phyloP scores from a whole-genome alignment of 306 rosid genomes.

The Fragaria ananassa region DNA sequence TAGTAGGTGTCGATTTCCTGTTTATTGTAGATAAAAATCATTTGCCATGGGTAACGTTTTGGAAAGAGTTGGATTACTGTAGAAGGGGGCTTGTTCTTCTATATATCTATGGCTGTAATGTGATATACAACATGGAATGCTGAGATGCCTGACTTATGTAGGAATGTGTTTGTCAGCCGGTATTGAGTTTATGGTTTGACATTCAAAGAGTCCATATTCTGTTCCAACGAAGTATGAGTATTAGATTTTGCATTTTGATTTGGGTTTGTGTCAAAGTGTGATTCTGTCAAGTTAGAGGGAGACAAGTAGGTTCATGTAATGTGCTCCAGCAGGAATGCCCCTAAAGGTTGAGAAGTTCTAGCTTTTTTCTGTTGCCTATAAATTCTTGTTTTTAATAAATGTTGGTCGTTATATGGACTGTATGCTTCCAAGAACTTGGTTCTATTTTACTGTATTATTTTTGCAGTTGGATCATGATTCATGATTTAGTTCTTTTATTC shows the following conservation, averaged over 20 bases:
- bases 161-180: not conserved
- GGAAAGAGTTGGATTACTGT: too few relatives aligned
- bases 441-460: not conserved
- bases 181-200: not conserved
- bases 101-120: too few relatives aligned
- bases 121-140: too few relatives aligned
- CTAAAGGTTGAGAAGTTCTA: not conserved
- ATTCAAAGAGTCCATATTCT: not conserved
- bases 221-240: not conserved
- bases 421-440: conserved; percentile 11
- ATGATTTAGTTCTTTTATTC: not conserved
- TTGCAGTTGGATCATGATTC: not conserved
- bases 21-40: too few relatives aligned
- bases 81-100: too few relatives aligned
- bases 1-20: too few relatives aligned
- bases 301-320: not conserved
- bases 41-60: too few relatives aligned
- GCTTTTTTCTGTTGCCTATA: not conserved
- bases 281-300: not conserved
- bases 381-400: not conserved
- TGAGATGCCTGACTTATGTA: too few relatives aligned
- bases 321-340: not conserved
- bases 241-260: not conserved
- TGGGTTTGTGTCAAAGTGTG: not conserved
- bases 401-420: not conserved